Evolutionary conservation across 306 rosid species (phyloP).

Genomic region (Hippophae gyantsensis): DNA sequence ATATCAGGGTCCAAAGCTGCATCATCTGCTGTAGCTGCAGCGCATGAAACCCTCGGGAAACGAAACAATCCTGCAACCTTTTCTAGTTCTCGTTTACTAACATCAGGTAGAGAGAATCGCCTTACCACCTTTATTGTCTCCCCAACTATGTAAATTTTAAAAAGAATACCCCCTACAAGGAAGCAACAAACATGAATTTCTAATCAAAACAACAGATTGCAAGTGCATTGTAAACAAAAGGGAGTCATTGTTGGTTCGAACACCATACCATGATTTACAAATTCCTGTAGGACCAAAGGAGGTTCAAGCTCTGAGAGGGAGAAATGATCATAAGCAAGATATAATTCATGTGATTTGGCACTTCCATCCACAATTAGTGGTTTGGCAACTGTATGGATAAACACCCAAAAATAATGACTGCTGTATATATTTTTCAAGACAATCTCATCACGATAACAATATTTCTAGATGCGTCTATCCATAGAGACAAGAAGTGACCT

Average conservation of each 20-base stretch:
- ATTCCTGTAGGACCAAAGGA: constrained; percentile 87
- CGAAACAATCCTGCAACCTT: constrained; percentile 51
- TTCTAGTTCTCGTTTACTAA: constrained; percentile 54
- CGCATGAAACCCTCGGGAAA: constrained; percentile 90
- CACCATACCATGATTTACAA: constrained; percentile 76
- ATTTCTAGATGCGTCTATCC: too few relatives aligned
- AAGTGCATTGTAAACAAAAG: not conserved
- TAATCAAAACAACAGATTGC: not conserved
- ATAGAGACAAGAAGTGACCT: not conserved
- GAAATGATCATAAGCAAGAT: constrained; percentile 65
- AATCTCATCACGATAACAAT: too few relatives aligned
- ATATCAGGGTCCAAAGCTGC: constrained; percentile 81
- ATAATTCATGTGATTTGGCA: constrained; percentile 72
- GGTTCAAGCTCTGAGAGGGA: constrained; percentile 85
- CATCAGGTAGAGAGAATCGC: constrained; percentile 85
- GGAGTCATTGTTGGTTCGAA: not conserved
- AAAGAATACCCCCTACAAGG: constrained; percentile 70
- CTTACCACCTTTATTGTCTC: constrained; percentile 86
- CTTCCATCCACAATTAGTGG: constrained; percentile 88
- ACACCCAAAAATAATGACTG: not conserved
- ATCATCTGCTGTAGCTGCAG: constrained; percentile 94
- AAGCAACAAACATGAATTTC: constrained; percentile 3
- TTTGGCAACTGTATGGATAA: constrained; percentile 52
- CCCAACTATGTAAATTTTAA: constrained; percentile 76
- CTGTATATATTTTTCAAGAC: too few relatives aligned